Evolutionary conservation across 192 early-diverging fungal species (phyloP).

Genomic region (Gonapodya prolifera): DNA sequence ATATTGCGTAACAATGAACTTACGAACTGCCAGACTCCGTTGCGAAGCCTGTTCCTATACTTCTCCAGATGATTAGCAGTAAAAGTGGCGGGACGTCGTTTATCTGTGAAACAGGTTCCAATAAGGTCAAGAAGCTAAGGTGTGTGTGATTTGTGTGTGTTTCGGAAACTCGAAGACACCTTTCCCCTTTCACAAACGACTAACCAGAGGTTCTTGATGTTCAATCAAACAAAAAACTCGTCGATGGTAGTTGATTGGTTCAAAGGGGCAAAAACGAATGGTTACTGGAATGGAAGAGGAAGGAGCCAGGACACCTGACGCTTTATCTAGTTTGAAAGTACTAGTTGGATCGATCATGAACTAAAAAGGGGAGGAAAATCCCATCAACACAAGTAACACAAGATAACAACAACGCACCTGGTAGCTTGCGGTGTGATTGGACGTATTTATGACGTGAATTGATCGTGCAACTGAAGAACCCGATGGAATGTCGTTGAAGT

Average conservation of each 20-base stretch:
- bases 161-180: not conserved
- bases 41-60: conserved; percentile 26
- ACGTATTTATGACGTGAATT: conserved; percentile 29
- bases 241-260: conserved; percentile 43
- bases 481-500: conserved; percentile 36
- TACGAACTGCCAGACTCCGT: conserved; percentile 29
- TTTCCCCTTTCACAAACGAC: not conserved
- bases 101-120: conserved; percentile 44
- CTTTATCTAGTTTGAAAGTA: conserved; percentile 38
- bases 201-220: conserved; percentile 34
- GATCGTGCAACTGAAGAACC: conserved; percentile 22
- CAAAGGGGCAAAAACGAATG: conserved; percentile 31
- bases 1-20: not conserved
- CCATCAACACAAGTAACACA: not conserved
- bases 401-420: conserved; percentile 15
- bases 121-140: conserved; percentile 35
- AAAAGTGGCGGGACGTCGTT: conserved; percentile 38
- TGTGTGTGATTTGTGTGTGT: no score
- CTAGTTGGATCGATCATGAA: conserved; percentile 29
- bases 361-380: conserved; percentile 5
- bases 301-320: conserved; percentile 29
- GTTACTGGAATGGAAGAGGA: conserved; percentile 35
- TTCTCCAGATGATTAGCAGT: conserved; percentile 24
- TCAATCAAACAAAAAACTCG: conserved; percentile 43
- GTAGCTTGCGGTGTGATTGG: conserved; percentile 24